phyloP scores from a whole-genome alignment of 208 protist species.

The Trypanosoma melophagium region DNA sequence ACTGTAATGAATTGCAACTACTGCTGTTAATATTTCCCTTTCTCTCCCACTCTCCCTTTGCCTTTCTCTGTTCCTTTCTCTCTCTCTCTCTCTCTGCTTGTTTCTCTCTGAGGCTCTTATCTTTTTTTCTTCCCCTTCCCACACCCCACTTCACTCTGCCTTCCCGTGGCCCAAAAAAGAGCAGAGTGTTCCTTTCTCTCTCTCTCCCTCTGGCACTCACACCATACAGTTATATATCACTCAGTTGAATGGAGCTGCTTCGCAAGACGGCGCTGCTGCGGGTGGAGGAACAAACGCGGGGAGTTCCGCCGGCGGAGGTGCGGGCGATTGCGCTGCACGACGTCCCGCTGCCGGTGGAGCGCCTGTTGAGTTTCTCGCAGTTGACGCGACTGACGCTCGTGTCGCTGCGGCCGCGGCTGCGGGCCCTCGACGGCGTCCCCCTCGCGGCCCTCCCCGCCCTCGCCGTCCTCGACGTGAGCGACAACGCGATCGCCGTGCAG shows the following conservation, averaged over 20 bases:
- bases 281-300: slow-evolving; percentile 67
- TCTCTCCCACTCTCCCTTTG: neutral
- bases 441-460: slow-evolving; percentile 38
- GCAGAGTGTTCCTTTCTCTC: neutral
- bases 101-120: neutral
- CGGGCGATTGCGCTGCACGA: slow-evolving; percentile 59
- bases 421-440: slow-evolving; percentile 31
- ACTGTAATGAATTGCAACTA: neutral
- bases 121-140: neutral
- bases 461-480: slow-evolving; percentile 78
- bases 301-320: slow-evolving; percentile 46
- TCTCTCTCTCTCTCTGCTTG: neutral
- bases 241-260: slow-evolving; percentile 59
- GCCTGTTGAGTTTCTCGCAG: slow-evolving; percentile 43
- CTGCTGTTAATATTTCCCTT: neutral
- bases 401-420: slow-evolving; percentile 61
- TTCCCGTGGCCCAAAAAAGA: neutral
- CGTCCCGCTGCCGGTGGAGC: slow-evolving; percentile 51
- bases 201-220: neutral
- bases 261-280: slow-evolving; percentile 67
- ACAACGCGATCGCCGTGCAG: slow-evolving; percentile 65
- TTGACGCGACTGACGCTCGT: slow-evolving; percentile 66
- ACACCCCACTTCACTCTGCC: neutral
- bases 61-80: neutral
- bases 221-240: neutral